Conservation (phyloP, 306 rosid genomes). For the Comarum palustre region DNA sequence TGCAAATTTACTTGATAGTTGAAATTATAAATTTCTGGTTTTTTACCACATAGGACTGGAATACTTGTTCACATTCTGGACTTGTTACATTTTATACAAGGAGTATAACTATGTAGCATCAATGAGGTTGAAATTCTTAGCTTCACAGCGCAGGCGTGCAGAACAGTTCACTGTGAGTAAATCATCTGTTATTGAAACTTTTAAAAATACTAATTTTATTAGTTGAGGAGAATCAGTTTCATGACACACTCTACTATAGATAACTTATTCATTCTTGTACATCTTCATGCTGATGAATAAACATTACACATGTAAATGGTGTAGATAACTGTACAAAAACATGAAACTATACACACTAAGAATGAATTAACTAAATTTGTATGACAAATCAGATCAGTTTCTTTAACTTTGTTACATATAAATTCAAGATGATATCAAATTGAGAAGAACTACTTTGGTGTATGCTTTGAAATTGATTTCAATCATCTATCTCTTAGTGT, state of each 20-base stretch:
- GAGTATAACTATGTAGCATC: slow-evolving; percentile 63
- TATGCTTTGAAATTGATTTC: background rate
- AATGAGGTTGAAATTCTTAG: slow-evolving; percentile 81
- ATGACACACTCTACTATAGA: background rate
- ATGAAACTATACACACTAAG: background rate
- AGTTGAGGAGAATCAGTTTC: background rate
- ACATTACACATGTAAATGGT: background rate
- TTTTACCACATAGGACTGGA: slow-evolving; percentile 80
- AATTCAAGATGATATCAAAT: background rate
- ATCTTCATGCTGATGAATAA: background rate
- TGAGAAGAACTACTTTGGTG: background rate
- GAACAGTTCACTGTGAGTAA: slow-evolving; percentile 84
- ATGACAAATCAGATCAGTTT: background rate
- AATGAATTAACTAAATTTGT: background rate
- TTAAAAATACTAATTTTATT: background rate
- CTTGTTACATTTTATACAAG: slow-evolving; percentile 70
- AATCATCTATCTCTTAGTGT: background rate
- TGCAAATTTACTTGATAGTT: slow-evolving; percentile 4
- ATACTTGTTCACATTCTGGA: slow-evolving; percentile 80
- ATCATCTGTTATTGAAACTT: slow-evolving; percentile 9
- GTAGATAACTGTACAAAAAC: background rate
- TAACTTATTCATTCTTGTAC: background rate
- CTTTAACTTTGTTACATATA: background rate
- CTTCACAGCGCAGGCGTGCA: slow-evolving; percentile 66
- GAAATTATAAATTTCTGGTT: slow-evolving; percentile 52